These are phyloP conservation scores for Fusarium napiforme DNA, from an alignment of 2,329 filamentous ascomycete species.

Conservation along the genomic window DNA sequence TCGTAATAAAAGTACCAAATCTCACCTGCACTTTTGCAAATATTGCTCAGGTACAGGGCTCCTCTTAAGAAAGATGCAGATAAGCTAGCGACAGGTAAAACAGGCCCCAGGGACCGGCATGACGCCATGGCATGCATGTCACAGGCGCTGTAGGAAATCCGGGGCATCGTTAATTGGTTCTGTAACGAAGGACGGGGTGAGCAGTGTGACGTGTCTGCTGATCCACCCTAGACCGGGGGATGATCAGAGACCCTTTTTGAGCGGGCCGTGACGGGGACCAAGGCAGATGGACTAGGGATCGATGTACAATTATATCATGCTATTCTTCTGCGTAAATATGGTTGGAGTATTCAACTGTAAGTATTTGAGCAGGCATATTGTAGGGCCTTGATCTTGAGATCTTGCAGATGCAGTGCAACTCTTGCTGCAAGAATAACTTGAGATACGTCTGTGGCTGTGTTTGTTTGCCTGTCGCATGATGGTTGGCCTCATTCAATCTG, in stretches of 20 bases:
- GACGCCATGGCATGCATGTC: conserved; percentile 39
- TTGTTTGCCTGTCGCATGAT: conserved; percentile 17
- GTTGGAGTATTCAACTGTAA: rapidly evolving
- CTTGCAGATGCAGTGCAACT: background rate
- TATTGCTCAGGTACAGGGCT: background rate
- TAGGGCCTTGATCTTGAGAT: conserved; percentile 12
- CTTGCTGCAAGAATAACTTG: background rate
- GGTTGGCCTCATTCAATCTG: background rate
- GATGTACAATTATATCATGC: conserved; percentile 27
- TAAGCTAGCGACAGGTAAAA: background rate
- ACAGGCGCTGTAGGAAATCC: conserved; percentile 25
- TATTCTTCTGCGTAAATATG: background rate
- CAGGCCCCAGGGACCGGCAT: conserved; percentile 21
- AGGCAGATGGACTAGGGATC: background rate
- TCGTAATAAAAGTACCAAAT: background rate
- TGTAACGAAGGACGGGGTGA: conserved; percentile 4
- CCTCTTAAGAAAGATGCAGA: conserved; percentile 2
- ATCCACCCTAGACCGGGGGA: conserved; percentile 30
- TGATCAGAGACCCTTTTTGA: conserved; percentile 8
- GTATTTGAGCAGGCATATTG: background rate
- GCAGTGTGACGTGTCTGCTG: conserved; percentile 44
- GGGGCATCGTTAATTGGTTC: conserved; percentile 30
- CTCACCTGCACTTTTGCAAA: background rate
- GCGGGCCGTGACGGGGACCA: conserved; percentile 23
- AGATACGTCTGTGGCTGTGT: background rate